Base-by-base conservation (phyloP, 139 green algal genomes). In the Chlorella sp. region DNA sequence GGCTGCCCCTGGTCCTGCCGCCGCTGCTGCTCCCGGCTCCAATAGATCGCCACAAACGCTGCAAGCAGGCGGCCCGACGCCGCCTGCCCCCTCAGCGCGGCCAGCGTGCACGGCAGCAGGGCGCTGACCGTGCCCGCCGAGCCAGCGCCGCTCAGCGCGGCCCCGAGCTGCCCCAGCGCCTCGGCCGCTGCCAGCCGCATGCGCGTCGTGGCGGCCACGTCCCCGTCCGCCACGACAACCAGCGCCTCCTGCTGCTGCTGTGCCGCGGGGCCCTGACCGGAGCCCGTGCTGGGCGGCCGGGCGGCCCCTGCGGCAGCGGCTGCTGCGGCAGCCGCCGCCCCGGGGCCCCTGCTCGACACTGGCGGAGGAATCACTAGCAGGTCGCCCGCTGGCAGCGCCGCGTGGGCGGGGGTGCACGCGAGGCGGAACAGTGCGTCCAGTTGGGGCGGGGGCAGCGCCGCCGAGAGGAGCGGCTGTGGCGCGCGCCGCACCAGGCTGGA, bases 151-250 rank as follows among this genome's bases (percentile, higher is more conserved):
- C 45, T 62, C 25, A 83, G 43, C 4, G 73, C 60, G 27, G 50
- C 23, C 1, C 77, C 71, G 43, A 91, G 78, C 74, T 71, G 59
- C 9, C 83, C 87, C 46, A 91, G 60, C 11, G 82, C 89, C n/a
- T 73, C 38, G 2, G 83, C 81, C 9, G 81, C 77, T 17, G 76
- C 62, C 51, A 93, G 42, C 2, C 91, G 80, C 86, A 94, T 91
- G 43, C 73, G 74, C 6, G 86, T 75, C 12, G 80, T 82, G 33
- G 40, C 64, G 21, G 25, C 61, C 0, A 76, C 82, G 19, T 90
- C 81, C 6, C 80, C 84, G 23, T 79, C 50, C 0, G 27, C 63
- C 17, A 74, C 74, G 1, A 80, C 81, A 29, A 84, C 80, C 21
- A 64, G 67, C 35, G 11, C 50, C 25, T 74, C 15, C 40, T 74